These are phyloP conservation scores for Ampelocalamus luodianensis DNA, from an alignment of 176 grass and related monocot genomes.

Conservation along the genomic window DNA sequence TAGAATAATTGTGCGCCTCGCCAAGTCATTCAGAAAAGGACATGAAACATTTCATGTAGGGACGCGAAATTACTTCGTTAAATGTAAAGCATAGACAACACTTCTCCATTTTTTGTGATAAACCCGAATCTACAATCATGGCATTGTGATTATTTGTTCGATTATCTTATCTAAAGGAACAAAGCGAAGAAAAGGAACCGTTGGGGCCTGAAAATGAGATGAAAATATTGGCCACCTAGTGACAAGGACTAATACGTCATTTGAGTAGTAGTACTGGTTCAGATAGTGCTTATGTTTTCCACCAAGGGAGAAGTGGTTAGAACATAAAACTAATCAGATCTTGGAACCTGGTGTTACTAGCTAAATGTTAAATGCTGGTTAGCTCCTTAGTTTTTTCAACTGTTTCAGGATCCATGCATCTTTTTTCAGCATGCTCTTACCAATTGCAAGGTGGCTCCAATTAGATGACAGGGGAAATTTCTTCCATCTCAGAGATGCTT, in stretches of 20 bases:
- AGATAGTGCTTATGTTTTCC: neutral
- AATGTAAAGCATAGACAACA: constrained; percentile 9
- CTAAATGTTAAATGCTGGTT: neutral
- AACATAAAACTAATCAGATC: neutral
- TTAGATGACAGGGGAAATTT: neutral
- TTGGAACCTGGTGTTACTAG: neutral
- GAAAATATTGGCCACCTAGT: constrained; percentile 25
- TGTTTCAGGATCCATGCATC: neutral
- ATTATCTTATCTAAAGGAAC: constrained; percentile 32
- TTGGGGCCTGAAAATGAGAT: constrained; percentile 27
- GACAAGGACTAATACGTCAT: constrained; percentile 17
- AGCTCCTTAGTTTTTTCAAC: neutral
- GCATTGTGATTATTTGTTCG: neutral
- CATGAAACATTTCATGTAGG: constrained; percentile 5
- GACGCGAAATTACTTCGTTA: neutral
- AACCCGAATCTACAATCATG: constrained; percentile 40
- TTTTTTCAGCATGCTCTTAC: neutral
- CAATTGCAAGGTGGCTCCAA: neutral
- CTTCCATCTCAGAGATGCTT: neutral
- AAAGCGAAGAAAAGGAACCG: neutral
- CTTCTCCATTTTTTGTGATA: neutral
- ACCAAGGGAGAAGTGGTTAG: neutral
- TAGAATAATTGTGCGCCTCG: neutral
- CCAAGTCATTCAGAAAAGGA: constrained; percentile 1
- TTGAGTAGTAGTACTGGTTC: neutral